Evolutionary conservation across 768 basidiomycete genomes (phyloP), one percentile per base, ranked within the genome.

Genomic region (Tylopilus balloui): DNA sequence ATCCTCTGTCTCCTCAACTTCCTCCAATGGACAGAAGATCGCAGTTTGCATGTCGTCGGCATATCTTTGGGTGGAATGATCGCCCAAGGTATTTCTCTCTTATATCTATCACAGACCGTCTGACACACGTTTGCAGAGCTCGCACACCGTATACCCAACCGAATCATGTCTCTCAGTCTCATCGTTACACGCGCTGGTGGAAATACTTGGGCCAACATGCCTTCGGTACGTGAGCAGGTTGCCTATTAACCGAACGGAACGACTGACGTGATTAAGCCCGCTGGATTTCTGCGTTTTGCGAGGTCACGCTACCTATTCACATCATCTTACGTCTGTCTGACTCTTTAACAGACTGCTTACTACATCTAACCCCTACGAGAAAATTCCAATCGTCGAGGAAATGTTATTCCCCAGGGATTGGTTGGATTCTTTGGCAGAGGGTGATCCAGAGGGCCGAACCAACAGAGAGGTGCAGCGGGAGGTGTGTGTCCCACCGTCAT

Each of bases 31-130:
- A 88, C 77, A 0, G 73, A 62, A 6, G 67, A 77, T 9, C 77
- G 78, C 5, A 75, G 76, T 42, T 37, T 92, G 6, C 83, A 91
- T 58, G 66, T 92, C 27, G 83, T 92, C 20, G 86, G 90, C 8
- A 67, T 80, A 21, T 89, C 86, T 32, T 65, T 92, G 5, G 90
- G 90, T 3, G 89, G 89, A 5, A 92, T 91, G 89, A 88, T 89
- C 42, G 79, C 86, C 0, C 84, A 87, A 69, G 84, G 86, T 84
- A 60, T 15, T 14, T 53, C 29, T 19, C 21, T 38, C 45, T 17
- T 6, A 1, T 17, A 5, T 1, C 1, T n/a, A 6, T 5, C n/a
- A 9, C 9, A 9, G 25, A 27, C n/a, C 5, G 14, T 39, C 39
- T 34, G 19, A 58, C 24, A 3, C 23, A n/a, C 13, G 19, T 15